Conservation (phyloP, 2,329 filamentous ascomycete species). For the Xylaria sp. region DNA sequence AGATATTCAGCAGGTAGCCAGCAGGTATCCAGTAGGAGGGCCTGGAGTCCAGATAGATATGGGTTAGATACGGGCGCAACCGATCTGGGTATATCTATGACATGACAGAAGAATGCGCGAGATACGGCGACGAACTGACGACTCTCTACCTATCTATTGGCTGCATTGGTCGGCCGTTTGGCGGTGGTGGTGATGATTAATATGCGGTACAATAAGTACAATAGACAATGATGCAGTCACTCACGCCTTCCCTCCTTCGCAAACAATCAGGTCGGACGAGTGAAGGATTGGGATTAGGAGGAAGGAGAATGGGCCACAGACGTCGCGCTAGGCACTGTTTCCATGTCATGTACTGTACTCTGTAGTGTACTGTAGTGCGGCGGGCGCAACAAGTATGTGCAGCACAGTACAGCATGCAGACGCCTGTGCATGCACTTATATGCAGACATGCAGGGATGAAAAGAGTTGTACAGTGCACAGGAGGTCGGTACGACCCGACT, state of each 20-base stretch:
- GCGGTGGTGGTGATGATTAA: neutral
- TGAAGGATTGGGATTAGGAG: neutral
- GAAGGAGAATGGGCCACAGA: neutral
- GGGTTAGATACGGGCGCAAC: neutral
- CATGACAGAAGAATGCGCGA: neutral
- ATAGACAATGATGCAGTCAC: neutral
- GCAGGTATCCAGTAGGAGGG: neutral
- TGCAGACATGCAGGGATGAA: neutral
- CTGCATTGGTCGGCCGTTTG: neutral
- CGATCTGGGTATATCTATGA: conserved; percentile 2
- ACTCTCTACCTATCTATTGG: neutral
- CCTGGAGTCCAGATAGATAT: neutral
- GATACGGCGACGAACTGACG: neutral
- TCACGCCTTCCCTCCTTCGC: neutral
- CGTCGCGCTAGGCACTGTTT: neutral
- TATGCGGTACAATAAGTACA: neutral
- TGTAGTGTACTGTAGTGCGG: no score
- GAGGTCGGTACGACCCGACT: neutral
- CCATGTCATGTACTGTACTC: neutral
- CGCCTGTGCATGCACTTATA: no score
- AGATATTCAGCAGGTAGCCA: no score
- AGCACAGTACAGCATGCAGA: neutral
- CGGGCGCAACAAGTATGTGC: no score
- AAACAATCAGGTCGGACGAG: neutral
- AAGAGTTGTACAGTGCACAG: neutral